Evolutionary conservation across 2,329 filamentous ascomycete species (phyloP), one percentile per base, ranked within the genome.

Genomic region (Xenoacremonium recifei): DNA sequence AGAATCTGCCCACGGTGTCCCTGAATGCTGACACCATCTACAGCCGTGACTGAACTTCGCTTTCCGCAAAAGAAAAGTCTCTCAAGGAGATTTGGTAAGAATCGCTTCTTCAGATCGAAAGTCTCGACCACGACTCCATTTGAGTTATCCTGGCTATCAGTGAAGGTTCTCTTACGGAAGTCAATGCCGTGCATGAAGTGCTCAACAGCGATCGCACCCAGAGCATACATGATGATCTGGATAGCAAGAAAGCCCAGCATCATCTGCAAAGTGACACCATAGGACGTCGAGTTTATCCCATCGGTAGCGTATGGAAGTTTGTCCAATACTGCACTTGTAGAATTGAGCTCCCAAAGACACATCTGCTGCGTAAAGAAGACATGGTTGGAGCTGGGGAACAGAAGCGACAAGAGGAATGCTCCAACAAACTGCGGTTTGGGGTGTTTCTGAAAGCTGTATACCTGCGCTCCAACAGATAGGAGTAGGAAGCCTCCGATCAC

Each of bases 1-100:
- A 87, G 70, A 42, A 87, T 79, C 51, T 85, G 73, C 15, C 82
- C 73, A 57, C 76, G 69, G 30, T 76, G 70, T 6, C 80, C 79
- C 15, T 76, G 65, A 15, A 88, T 69, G 44, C 70, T 76, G 31
- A 89, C 65, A 21, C 78, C 66, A 45, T 86, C 70, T 3, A 88
- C 82, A 0, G 84, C 84, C 10, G 51, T 48, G n/a, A 59, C 53
- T 9, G 73, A 73, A 11, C 56, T 53, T 6, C 51, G 48, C 9
- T 57, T 55, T 5, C 60, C 53, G 33, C 59, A 65, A 40, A 57
- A 61, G 35, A 59, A 60, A 0, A 61, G 37, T 12, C 47, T 57
- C 39, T 56, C 54, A 36, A 57, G 50, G 39, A 61, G 54, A 3
- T 48, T 57, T 2, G 63, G 57, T 1, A 34, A 36, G 48, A 66